Conservation (phyloP, 495 filamentous ascomycete genomes). For the Darksidea phi region DNA sequence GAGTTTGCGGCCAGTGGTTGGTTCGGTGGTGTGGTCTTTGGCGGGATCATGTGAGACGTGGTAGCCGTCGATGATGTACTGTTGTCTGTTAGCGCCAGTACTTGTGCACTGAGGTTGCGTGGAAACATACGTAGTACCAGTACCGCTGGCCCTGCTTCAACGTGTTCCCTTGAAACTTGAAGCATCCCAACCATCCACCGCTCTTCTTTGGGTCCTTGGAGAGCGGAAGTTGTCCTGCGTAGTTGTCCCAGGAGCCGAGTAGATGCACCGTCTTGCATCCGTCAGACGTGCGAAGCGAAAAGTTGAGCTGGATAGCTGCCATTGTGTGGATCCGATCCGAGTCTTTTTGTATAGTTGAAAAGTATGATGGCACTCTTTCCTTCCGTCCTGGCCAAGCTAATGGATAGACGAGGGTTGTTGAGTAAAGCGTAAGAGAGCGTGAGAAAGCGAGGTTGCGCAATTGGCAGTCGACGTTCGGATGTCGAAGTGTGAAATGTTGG, state of each 20-base stretch:
- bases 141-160: conserved; percentile 84
- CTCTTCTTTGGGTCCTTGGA: conserved; percentile 81
- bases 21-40: conserved; percentile 84
- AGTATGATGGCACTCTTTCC: conserved; percentile 11
- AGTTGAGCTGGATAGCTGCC: conserved; percentile 48
- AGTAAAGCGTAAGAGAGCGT: conserved; percentile 29
- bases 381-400: conserved; percentile 25
- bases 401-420: conserved; percentile 22
- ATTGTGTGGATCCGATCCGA: conserved; percentile 37
- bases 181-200: conserved; percentile 90
- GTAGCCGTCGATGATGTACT: conserved; percentile 99
- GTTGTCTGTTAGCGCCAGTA: neutral
- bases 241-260: conserved; percentile 98
- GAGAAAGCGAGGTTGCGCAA: conserved; percentile 25
- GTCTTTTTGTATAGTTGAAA: conserved; percentile 18
- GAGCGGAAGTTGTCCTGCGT: conserved; percentile 86
- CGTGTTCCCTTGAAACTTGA: conserved; percentile 85
- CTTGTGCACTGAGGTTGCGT: neutral
- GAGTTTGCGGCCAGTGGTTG: conserved; percentile 92
- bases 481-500: conserved; percentile 3
- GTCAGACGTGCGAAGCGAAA: conserved; percentile 85
- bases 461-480: conserved; percentile 13
- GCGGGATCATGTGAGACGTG: conserved; percentile 97
- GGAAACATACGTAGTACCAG: conserved; percentile 85
- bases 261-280: conserved; percentile 98